These are phyloP conservation scores for Acacia acuminata DNA, from an alignment of 306 rosid genomes.

Conservation along the genomic window DNA sequence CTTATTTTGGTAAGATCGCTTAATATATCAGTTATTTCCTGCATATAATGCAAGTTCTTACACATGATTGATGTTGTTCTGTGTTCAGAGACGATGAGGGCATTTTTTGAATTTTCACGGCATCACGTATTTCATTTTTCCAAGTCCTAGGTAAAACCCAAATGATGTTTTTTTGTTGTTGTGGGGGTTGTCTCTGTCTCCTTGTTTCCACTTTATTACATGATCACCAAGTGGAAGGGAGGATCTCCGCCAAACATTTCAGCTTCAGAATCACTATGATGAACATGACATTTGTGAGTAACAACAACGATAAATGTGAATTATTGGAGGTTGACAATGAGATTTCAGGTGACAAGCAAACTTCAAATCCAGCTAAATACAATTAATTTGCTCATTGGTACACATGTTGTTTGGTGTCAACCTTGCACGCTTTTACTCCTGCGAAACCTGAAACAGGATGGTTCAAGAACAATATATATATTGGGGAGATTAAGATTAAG, in stretches of 20 bases:
- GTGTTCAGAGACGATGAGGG: neutral
- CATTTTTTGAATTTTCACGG: neutral
- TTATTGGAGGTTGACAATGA: neutral
- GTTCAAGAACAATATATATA: neutral
- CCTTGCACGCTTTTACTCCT: neutral
- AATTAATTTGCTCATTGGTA: neutral
- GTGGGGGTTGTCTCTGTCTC: neutral
- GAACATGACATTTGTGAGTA: neutral
- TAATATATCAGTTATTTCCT: neutral
- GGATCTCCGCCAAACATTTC: neutral
- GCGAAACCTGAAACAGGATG: neutral
- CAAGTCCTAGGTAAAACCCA: neutral
- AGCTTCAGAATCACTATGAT: conserved; percentile 9
- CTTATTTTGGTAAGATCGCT: neutral
- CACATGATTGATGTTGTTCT: neutral
- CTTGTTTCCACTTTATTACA: neutral
- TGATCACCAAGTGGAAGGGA: neutral
- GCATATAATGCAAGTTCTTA: neutral
- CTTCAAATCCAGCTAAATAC: neutral
- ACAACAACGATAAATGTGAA: neutral
- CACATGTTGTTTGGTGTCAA: neutral
- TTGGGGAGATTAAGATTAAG: neutral
- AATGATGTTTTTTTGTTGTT: neutral
- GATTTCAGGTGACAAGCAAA: neutral
- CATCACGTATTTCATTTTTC: neutral